Base-by-base conservation (phyloP, 1,284 basidiomycete species). In the Pseudomicrostroma phylloplanum region DNA sequence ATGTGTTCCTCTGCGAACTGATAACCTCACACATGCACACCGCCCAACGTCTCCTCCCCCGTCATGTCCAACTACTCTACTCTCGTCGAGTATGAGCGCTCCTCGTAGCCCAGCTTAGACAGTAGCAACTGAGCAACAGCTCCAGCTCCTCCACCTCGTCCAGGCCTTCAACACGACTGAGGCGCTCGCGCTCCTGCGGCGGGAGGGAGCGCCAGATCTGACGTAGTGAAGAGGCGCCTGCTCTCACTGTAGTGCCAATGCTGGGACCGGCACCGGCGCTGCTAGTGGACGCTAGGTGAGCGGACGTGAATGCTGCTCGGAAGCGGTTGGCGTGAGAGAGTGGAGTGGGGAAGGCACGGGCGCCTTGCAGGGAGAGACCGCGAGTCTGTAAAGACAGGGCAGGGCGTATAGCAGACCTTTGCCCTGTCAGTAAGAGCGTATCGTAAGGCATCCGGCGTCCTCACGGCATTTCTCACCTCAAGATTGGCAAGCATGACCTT, bases 101-200 rank as follows among this genome's bases (percentile, higher is more conserved):
- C 51, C 51, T 54, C 51, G 26, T 25, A 54, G 21, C 56, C 61
- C 61, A 62, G 25, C 59, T 61, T 8, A 62, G 19, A 19, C 23
- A 30, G n/a, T 79, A 79, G 61, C 78, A 76, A 15, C 59, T 60
- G n/a, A 79, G 69, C 9, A 79, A 67, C 68, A 79, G 72, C 48
- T 79, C 74, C 11, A 79, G 67, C 65, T 79, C 77, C 58, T 79
- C 77, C 3, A 79, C 67, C 55, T 79, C 77, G 56, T 79, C 77
- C 30, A 79, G 67, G 2, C 70, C 71, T 59, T 79, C 75, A 4
- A 78, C 53, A 15, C 70, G 64, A 13, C 72, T 72, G 11, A 76
- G 25, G 1, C 67, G 60, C 11, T 41, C 25, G 17, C 57, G 56
- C 53, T 61, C 60, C 17, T n/a, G 25, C 21, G 49, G 43, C 6